Evolutionary conservation across 176 grass and related monocot species (phyloP), one percentile per base, ranked within the genome.

Genomic region (Metroxylon sagu): DNA sequence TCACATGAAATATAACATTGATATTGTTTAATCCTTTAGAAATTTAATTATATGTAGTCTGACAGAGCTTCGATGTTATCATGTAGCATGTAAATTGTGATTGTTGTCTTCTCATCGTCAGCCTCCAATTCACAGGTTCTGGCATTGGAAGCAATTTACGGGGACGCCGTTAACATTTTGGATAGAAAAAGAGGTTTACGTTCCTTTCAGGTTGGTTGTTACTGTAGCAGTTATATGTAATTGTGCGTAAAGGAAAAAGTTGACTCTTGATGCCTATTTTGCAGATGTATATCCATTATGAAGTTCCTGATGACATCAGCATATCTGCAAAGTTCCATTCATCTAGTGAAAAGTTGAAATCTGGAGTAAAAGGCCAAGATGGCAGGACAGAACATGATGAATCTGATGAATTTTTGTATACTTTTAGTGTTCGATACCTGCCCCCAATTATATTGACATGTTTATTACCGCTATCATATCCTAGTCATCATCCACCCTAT

Each of bases 71-170:
- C 8, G 8, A 2, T 14, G 12, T 14, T 7, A 3, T 43, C 12
- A 43, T 43, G 12, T 43, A 43, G 8, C 35, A 43, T 43, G 8
- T 43, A 12, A 43, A 43, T 7, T 14, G 3, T 43, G 8, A 12
- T 43, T 14, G 8, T 43, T 43, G 7, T 43, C 35, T 43, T 43
- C 35, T 43, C 35, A 14, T 43, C 8, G 6, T 43, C 35, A 14
- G 35, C 35, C 8, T 43, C 35, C 12, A 10, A 43, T 43, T 43
- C 35, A 43, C 79, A 95, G 90, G 60, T 89, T 26, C 75, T 85
- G 64, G 90, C 71, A 59, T 82, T 95, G 52, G 67, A 89, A 59
- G 85, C 85, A 77, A 95, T 95, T 73, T 95, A 89, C 52, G 85
- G 80, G 60, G 82, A 89, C 62, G 75, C 68, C 65, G 64, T 81